Base-by-base conservation (phyloP, 306 rosid genomes). In the Betula pendula region DNA sequence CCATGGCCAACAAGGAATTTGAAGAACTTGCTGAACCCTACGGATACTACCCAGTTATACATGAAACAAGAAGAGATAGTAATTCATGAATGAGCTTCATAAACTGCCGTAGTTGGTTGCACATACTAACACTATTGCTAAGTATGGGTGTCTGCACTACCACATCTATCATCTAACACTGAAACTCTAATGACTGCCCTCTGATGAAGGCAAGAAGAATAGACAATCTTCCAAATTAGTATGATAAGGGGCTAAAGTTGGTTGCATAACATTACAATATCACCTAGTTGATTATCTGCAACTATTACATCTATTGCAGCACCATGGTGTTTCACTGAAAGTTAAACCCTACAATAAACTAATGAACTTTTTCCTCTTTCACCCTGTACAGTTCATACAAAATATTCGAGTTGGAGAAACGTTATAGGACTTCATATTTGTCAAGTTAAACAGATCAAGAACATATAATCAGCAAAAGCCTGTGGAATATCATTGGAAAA, bases 1-100 rank as follows among this genome's bases (percentile, higher is more conserved):
- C 53, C 76, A 79, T 27, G 71, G 31, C 45, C 66, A 68, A 65
- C 58, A 55, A 8, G 65, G 47, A 75, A 29, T 69, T 68, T 68
- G 20, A 72, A 60, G 48, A 66, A 38, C 14, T 19, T 66, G 49
- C 24, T 16, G 70, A 35, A 17, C 68, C 4, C 0, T 7, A 17
- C 47, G 53, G 63, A 71, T 58, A 31, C 70, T 12, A 53, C 75
- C 29, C 52, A 71, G 77, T 72, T 53, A 51, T 27, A 49, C 17
- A 72, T 52, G 75, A 59, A 75, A 59, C 56, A 65, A 15, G 20
- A 66, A 66, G 11, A 38, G 43, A 44, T 22, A 65, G 42, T 77
- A 56, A 74, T 44, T 60, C 20, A 50, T 43, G 75, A 75, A 72
- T 4, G 42, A 43, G 68, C 33, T 59, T 77, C 71, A 43, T 9